Evolutionary conservation across 176 grass and related monocot species (phyloP).

Genomic region (Eragrostis curvula): DNA sequence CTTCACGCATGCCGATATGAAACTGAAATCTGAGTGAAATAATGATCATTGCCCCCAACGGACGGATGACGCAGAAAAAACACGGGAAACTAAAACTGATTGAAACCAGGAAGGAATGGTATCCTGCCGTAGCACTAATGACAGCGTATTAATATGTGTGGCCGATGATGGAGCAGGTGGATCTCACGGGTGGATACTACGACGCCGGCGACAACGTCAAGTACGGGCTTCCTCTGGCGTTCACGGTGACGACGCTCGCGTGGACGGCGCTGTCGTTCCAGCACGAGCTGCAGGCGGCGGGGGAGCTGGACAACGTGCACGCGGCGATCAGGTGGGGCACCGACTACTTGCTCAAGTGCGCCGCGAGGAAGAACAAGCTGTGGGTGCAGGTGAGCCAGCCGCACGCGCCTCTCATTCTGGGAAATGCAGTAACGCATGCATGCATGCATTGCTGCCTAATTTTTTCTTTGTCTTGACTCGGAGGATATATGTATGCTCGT

Average conservation of each 20-base stretch:
- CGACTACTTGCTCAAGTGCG: constrained; percentile 82
- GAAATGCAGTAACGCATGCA: too few relatives aligned
- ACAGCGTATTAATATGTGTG: neutral
- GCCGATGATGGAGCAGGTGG: constrained; percentile 52
- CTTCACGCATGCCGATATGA: constrained; percentile 1
- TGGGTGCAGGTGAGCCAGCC: constrained; percentile 82
- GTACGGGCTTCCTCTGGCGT: constrained; percentile 87
- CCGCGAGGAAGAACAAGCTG: constrained; percentile 68
- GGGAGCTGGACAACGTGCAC: constrained; percentile 67
- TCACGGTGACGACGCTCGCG: constrained; percentile 88
- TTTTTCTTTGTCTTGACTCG: too few relatives aligned
- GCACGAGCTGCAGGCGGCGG: constrained; percentile 56
- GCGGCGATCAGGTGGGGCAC: constrained; percentile 86
- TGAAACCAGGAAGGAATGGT: neutral
- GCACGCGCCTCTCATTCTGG: neutral
- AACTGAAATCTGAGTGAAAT: constrained; percentile 19
- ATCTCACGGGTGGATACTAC: constrained; percentile 89
- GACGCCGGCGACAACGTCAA: constrained; percentile 99
- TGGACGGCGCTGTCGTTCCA: constrained; percentile 77
- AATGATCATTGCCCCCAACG: neutral
- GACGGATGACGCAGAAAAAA: neutral
- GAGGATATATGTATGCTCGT: too few relatives aligned
- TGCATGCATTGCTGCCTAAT: too few relatives aligned
- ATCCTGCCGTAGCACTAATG: neutral
- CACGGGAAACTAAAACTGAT: neutral